These are phyloP conservation scores for Colletotrichum falcatum DNA, from an alignment of 2,329 filamentous ascomycete genomes.

Conservation along the genomic window DNA sequence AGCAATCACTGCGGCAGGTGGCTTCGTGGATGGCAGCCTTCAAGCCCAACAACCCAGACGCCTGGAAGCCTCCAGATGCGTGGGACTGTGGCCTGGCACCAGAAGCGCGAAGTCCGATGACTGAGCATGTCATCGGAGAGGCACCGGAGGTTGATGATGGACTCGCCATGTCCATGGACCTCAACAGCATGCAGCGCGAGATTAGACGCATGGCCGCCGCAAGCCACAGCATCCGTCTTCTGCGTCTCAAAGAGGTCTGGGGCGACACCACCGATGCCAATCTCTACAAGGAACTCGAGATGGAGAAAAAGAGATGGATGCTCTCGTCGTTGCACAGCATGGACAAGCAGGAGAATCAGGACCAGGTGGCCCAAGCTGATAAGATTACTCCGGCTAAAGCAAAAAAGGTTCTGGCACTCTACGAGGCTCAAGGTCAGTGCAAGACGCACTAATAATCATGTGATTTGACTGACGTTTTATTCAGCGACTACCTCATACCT, in stretches of 20 bases:
- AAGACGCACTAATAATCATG: slow-evolving; percentile 41
- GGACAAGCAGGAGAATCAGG: slow-evolving; percentile 49
- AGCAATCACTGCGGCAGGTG: slow-evolving; percentile 27
- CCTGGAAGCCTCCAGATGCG: slow-evolving; percentile 60
- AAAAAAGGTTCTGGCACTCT: slow-evolving; percentile 60
- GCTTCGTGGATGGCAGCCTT: slow-evolving; percentile 44
- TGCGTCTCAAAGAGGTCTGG: slow-evolving; percentile 66
- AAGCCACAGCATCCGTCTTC: slow-evolving; percentile 63
- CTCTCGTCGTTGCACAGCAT: slow-evolving; percentile 66
- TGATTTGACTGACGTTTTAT: slow-evolving; percentile 13
- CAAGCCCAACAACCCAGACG: slow-evolving; percentile 52
- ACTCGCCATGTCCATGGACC: slow-evolving; percentile 43
- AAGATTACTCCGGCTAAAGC: slow-evolving; percentile 42
- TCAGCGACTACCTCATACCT: slow-evolving; percentile 64
- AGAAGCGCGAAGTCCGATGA: slow-evolving; percentile 39
- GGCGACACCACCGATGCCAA: slow-evolving; percentile 57
- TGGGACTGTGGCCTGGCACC: slow-evolving; percentile 54
- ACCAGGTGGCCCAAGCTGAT: slow-evolving; percentile 32
- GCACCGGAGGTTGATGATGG: slow-evolving; percentile 38
- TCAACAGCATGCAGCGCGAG: slow-evolving; percentile 61
- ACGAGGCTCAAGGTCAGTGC: slow-evolving; percentile 62
- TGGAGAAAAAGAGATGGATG: slow-evolving; percentile 72
- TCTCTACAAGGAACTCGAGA: slow-evolving; percentile 63
- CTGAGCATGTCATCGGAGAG: slow-evolving; percentile 44
- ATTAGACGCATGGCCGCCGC: slow-evolving; percentile 67